Evolutionary conservation across 352 stramenopile genomes (phyloP).

Genomic region (Phytophthora colocasiae): DNA sequence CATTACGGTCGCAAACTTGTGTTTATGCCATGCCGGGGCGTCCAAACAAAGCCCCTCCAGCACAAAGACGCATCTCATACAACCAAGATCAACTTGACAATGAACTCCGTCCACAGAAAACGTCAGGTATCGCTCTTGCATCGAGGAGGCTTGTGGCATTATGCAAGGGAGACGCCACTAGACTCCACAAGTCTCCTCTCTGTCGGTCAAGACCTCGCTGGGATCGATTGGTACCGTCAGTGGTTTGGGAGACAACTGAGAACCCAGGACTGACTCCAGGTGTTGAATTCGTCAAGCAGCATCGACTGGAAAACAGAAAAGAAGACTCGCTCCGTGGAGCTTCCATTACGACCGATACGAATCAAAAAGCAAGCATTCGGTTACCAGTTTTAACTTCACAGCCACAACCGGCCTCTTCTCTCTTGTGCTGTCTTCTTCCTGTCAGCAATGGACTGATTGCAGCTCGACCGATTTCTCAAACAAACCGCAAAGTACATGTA

Average conservation of each 20-base stretch:
- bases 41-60: constrained; percentile 14
- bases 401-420: background rate
- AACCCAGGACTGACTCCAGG: constrained; percentile 5
- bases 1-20: constrained; percentile 23
- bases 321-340: constrained; percentile 2
- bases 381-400: constrained; percentile 7
- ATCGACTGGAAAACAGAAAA: constrained; percentile 8
- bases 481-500: background rate
- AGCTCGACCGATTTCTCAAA: too few species aligned
- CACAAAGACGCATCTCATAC: constrained; percentile 9
- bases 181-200: constrained; percentile 7
- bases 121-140: constrained; percentile 5
- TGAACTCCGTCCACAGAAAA: background rate
- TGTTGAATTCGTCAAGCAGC: constrained; percentile 26
- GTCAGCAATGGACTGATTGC: background rate
- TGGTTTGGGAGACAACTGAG: constrained; percentile 22
- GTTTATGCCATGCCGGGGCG: constrained; percentile 40
- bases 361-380: background rate
- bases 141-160: constrained; percentile 28
- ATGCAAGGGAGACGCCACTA: constrained; percentile 2
- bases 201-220: constrained; percentile 14
- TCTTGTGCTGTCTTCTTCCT: constrained; percentile 47
- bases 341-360: background rate
- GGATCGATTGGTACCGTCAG: constrained; percentile 11
- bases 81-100: constrained; percentile 4